phyloP scores from a whole-genome alignment of 305 asterid genomes.

The Salvia sclarea region DNA sequence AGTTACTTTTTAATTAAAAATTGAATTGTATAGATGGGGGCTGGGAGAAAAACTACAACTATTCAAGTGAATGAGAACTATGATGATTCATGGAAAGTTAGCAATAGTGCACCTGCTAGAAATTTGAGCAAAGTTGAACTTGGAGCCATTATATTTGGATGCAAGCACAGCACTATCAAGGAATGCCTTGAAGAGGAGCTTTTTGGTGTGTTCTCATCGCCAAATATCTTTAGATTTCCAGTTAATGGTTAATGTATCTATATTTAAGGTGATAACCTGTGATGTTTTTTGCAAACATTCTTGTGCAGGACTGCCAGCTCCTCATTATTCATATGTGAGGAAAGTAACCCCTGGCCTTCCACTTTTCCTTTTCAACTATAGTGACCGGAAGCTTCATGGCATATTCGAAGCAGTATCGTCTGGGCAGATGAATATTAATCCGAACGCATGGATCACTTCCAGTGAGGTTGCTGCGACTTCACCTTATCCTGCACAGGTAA shows the following conservation, averaged over 20 bases:
- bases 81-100: not conserved
- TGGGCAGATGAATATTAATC: too few relatives aligned
- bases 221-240: not conserved
- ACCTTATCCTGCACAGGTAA: conserved; percentile 91
- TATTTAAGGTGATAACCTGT: not conserved
- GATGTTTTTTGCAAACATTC: conserved; percentile 20
- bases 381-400: conserved; percentile 64
- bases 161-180: conserved; percentile 48
- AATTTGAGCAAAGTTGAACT: conserved; percentile 46
- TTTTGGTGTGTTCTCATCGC: conserved; percentile 49
- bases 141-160: conserved; percentile 71
- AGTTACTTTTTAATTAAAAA: too few relatives aligned
- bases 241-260: not conserved
- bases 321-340: conserved; percentile 61
- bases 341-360: conserved; percentile 53
- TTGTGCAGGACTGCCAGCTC: conserved; percentile 63
- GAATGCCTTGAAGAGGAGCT: conserved; percentile 53
- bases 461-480: too few relatives aligned
- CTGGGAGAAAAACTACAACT: conserved; percentile 23
- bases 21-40: conserved; percentile 31
- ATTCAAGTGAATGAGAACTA: conserved; percentile 1
- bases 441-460: too few relatives aligned
- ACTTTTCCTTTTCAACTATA: conserved; percentile 76
- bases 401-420: too few relatives aligned
- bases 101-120: conserved; percentile 34